phyloP scores from a whole-genome alignment of 768 basidiomycete species.

The Pleurotus eryngii region DNA sequence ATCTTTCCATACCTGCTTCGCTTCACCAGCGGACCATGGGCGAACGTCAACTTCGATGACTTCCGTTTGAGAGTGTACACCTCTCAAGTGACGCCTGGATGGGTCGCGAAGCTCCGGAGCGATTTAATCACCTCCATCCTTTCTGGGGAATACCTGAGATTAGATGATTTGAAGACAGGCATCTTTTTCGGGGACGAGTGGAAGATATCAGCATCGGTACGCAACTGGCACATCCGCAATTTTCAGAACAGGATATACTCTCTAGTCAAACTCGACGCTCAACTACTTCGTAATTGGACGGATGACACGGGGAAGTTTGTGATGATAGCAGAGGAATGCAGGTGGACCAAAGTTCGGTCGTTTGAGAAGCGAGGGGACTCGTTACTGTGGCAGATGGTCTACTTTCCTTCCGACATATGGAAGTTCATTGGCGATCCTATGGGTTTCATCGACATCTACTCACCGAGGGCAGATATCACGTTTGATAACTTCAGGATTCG shows the following conservation, averaged over 20 bases:
- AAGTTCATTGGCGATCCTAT: conserved; percentile 27
- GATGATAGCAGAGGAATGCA: conserved; percentile 33
- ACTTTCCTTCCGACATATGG: conserved; percentile 27
- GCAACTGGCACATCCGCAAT: conserved; percentile 35
- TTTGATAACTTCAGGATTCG: conserved; percentile 40
- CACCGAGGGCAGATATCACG: conserved; percentile 33
- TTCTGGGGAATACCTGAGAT: conserved; percentile 35
- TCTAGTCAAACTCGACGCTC: conserved; percentile 33
- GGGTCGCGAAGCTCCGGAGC: conserved; percentile 30
- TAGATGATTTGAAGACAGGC: conserved; percentile 34
- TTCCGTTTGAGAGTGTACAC: conserved; percentile 31
- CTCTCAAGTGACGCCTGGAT: conserved; percentile 33
- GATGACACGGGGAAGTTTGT: conserved; percentile 35
- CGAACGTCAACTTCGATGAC: conserved; percentile 30
- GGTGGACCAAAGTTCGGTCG: conserved; percentile 32
- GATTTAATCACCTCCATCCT: conserved; percentile 36
- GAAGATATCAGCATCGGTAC: conserved; percentile 21
- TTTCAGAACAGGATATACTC: conserved; percentile 32
- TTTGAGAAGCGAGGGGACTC: conserved; percentile 9
- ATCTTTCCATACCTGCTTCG: conserved; percentile 36
- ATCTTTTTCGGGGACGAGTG: conserved; percentile 22
- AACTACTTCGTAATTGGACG: conserved; percentile 35
- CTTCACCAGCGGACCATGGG: conserved; percentile 33
- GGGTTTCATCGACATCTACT: conserved; percentile 30
- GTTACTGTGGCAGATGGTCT: conserved; percentile 13